Evolutionary conservation across 2,329 filamentous ascomycete genomes (phyloP).

Genomic region (Cytospora paraplurivora): DNA sequence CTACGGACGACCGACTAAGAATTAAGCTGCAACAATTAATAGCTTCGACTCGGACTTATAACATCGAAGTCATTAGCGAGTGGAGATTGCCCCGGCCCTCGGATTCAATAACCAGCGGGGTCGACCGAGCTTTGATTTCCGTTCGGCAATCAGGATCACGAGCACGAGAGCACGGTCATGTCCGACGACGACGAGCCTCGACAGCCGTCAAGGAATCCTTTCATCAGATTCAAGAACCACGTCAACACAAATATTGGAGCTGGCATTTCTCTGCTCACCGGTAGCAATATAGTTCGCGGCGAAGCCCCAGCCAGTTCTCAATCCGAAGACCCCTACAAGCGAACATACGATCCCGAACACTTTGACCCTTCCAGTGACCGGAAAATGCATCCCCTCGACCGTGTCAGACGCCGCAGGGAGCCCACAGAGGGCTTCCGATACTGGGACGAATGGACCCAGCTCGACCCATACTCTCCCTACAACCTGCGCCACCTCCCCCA

Average conservation of each 20-base stretch:
- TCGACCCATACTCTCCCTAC: conserved; percentile 49
- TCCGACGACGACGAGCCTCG: conserved; percentile 30
- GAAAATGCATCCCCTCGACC: neutral
- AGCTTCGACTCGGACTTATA: neutral
- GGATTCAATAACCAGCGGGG: neutral
- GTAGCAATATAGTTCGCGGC: conserved; percentile 25
- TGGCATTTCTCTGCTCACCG: conserved; percentile 36
- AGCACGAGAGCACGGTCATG: conserved; percentile 22
- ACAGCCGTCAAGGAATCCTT: conserved; percentile 38
- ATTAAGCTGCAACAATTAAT: neutral
- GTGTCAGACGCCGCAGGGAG: conserved; percentile 3
- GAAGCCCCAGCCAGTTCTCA: neutral
- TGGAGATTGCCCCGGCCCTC: neutral
- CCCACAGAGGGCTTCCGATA: conserved; percentile 25
- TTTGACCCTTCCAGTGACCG: neutral
- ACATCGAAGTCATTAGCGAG: neutral
- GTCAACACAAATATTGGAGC: conserved; percentile 43
- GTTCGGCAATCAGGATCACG: neutral
- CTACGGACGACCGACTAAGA: neutral
- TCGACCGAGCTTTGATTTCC: conserved; percentile 1
- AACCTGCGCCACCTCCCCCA: conserved; percentile 49
- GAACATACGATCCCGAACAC: conserved; percentile 11
- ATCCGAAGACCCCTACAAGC: conserved; percentile 3
- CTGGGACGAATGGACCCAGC: conserved; percentile 41
- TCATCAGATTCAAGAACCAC: conserved; percentile 45